Evolutionary conservation across 2,329 filamentous ascomycete genomes (phyloP).

Genomic region (Arthrobotrys pseudoclavata): DNA sequence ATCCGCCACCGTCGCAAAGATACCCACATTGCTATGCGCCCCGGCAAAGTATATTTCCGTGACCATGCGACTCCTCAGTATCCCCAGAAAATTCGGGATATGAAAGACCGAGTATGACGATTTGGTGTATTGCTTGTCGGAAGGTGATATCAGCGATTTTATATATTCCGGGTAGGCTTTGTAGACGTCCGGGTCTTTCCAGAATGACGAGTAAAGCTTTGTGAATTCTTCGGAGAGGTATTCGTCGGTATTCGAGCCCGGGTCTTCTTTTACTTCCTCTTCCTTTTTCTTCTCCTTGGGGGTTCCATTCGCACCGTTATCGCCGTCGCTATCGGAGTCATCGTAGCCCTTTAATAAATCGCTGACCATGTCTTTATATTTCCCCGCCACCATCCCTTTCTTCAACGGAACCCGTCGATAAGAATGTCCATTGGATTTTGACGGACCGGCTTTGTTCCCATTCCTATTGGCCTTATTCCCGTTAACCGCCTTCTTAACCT

Average conservation of each 20-base stretch:
- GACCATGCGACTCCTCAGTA: conserved; percentile 67
- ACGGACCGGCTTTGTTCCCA: conserved; percentile 60
- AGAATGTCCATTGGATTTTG: conserved; percentile 8
- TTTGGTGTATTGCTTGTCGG: conserved; percentile 69
- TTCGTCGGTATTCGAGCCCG: conserved; percentile 46
- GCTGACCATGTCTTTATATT: conserved; percentile 61
- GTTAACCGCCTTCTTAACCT: conserved; percentile 67
- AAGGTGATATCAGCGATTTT: conserved; percentile 33
- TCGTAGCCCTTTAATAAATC: conserved; percentile 60
- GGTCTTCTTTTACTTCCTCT: background rate
- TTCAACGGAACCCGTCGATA: conserved; percentile 52
- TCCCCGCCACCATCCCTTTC: conserved; percentile 63
- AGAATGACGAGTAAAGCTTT: conserved; percentile 35
- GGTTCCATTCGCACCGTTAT: background rate
- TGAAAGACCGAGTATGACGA: conserved; percentile 90
- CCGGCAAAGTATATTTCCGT: conserved; percentile 90
- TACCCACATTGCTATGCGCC: conserved; percentile 85
- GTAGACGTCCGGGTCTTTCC: conserved; percentile 19
- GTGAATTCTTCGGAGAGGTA: conserved; percentile 56
- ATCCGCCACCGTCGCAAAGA: conserved; percentile 91
- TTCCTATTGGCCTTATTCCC: conserved; percentile 61
- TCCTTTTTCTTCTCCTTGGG: conserved; percentile 65
- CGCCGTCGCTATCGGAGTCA: conserved; percentile 11
- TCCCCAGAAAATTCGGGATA: conserved; percentile 76
- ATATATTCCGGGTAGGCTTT: conserved; percentile 11